A percentile compares a stretch with the other conserved stretches of the same genome.
Conservation (phyloP, 495 filamentous ascomycete genomes). For the Poronia punctata region DNA sequence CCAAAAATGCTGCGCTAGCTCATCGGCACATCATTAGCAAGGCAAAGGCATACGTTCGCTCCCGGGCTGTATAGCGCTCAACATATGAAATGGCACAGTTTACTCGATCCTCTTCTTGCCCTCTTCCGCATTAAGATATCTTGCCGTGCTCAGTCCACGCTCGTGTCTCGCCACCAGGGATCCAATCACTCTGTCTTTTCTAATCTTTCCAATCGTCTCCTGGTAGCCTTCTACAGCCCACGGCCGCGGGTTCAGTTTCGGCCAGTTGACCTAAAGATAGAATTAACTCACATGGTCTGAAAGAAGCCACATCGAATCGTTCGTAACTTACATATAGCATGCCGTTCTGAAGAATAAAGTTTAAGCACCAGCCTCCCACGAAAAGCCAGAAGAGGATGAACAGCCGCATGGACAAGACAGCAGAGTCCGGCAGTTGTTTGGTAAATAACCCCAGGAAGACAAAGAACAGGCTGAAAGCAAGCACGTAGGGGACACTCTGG, state of each 20-base stretch:
- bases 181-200: constrained; percentile 70
- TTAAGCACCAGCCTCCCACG: constrained; percentile 58
- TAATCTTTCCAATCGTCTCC: constrained; percentile 70
- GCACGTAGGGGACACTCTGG: constrained; percentile 82
- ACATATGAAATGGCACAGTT: background rate
- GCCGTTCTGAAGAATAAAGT: constrained; percentile 73
- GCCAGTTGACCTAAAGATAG: constrained; percentile 83
- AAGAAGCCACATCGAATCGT: background rate
- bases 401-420: constrained; percentile 69
- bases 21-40: no score
- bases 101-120: constrained; percentile 95
- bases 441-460: constrained; percentile 73
- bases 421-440: constrained; percentile 54
- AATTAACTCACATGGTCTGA: background rate
- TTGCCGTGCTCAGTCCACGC: constrained; percentile 67
- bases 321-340: constrained; percentile 76
- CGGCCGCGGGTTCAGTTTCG: constrained; percentile 80
- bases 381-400: constrained; percentile 70
- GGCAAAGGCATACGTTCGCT: background rate
- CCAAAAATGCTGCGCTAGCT: no score
- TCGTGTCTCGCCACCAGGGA: constrained; percentile 65
- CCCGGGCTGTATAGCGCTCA: background rate
- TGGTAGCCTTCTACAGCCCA: constrained; percentile 83
- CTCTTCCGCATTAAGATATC: constrained; percentile 79
- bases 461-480: constrained; percentile 83